Evolutionary conservation across 2,329 filamentous ascomycete species (phyloP).

Genomic region (Penicillium palitans): DNA sequence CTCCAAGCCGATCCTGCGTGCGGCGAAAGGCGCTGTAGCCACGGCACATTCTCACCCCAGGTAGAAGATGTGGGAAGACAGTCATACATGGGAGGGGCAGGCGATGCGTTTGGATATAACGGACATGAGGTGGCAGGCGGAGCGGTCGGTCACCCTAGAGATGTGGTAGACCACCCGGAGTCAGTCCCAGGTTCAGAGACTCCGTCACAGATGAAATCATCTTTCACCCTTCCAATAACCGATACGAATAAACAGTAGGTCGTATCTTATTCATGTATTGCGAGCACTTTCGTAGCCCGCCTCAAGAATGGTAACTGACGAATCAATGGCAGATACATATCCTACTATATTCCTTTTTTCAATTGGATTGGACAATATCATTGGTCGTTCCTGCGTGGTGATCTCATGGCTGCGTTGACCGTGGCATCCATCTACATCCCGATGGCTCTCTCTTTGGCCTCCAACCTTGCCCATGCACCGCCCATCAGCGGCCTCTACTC

Average conservation of each 20-base stretch:
- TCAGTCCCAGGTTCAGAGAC: constrained; percentile 57
- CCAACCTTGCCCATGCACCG: constrained; percentile 88
- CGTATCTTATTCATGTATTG: neutral
- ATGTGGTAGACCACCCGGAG: constrained; percentile 45
- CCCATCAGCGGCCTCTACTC: constrained; percentile 92
- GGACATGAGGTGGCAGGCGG: constrained; percentile 35
- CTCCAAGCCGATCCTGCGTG: constrained; percentile 38
- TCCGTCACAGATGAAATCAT: constrained; percentile 69
- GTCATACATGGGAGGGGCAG: constrained; percentile 32
- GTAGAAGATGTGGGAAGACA: constrained; percentile 59
- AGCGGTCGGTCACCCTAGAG: constrained; percentile 24
- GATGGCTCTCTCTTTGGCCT: constrained; percentile 90
- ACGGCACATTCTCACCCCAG: constrained; percentile 75
- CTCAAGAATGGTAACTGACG: constrained; percentile 11
- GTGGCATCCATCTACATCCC: constrained; percentile 98
- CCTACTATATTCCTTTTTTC: constrained; percentile 89
- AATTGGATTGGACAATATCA: constrained; percentile 90
- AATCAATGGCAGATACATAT: constrained; percentile 66
- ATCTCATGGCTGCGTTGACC: constrained; percentile 85
- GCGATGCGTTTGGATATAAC: constrained; percentile 27
- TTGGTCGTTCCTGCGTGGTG: constrained; percentile 77
- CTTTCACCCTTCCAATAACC: constrained; percentile 73
- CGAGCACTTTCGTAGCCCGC: constrained; percentile 5
- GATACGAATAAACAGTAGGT: constrained; percentile 72
- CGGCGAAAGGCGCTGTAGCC: constrained; percentile 56